These are phyloP conservation scores for Irpex lacteus DNA, from an alignment of 1,284 basidiomycete species.

Conservation along the genomic window DNA sequence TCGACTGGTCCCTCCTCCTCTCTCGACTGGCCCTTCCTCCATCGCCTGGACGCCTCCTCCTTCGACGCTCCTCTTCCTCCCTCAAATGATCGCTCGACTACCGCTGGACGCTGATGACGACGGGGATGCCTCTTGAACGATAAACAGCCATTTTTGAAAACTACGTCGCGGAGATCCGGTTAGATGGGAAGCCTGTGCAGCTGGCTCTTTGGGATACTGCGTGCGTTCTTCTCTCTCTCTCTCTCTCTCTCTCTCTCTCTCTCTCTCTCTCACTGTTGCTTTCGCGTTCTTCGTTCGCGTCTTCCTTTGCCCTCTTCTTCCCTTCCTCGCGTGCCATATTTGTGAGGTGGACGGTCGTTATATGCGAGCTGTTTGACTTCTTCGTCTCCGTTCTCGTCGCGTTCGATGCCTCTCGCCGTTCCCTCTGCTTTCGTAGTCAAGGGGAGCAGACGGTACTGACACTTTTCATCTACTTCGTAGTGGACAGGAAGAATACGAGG, in stretches of 20 bases:
- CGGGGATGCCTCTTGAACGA: neutral
- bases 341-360: no score
- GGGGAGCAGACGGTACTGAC: constrained; percentile 6
- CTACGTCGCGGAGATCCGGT: constrained; percentile 95
- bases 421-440: constrained; percentile 2
- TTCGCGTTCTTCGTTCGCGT: neutral
- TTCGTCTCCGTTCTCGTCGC: constrained; percentile 6
- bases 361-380: no score
- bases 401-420: constrained; percentile 11
- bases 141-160: constrained; percentile 90
- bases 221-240: constrained; percentile 46
- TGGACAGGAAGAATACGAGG: constrained; percentile 94
- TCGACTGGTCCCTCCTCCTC: no score
- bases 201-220: constrained; percentile 97
- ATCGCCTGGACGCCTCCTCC: no score
- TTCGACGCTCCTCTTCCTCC: no score
- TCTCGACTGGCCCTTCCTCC: no score
- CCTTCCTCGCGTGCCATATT: neutral
- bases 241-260: neutral
- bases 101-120: neutral
- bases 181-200: constrained; percentile 97
- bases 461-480: constrained; percentile 35
- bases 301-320: neutral
- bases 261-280: neutral
- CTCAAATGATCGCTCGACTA: neutral